Base-by-base conservation (phyloP, 805 yeast genomes). In the Myxozyma sirexii region DNA sequence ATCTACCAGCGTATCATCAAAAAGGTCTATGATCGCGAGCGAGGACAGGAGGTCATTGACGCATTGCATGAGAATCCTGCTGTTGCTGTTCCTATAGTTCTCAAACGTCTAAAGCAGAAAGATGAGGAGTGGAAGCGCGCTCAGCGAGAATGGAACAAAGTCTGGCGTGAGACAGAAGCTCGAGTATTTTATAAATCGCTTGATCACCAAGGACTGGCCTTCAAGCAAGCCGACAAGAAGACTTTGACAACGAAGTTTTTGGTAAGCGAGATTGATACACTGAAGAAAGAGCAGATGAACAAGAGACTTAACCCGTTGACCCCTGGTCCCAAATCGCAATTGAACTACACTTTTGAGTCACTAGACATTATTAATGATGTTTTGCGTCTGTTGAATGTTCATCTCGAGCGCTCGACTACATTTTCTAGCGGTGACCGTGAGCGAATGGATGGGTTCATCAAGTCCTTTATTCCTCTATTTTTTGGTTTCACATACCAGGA, bases 51-150 rank as follows among this genome's bases (percentile, higher is more conserved):
- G 76, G 97, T 94, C 21, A 90, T 94, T 69, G 96, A 91, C 69
- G 97, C 98, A 3, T 77, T 94, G 48, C 97, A 93, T 72, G 97
- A 92, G 68, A 88, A 88, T 69, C 99, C 99, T 1, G 91, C 94
- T 1, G 84, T 92, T 54, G 96, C 99, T 0, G 94, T 94, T 37
- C 98, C 99, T 1, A 85, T 94, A 59, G 96, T 94, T 13, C 79
- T 94, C 73, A 89, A 87, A 68, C 84, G 99, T 70, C 82, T 94
- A 72, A 94, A 94, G 75, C 98, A 94, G 75, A 94, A 94, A 75
- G 98, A 94, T 72, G 98, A 94, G 75, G 99, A 94, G 75, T 94
- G 99, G 99, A 88, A 90, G 74, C 84, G 97, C 63, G 92, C 97
- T 1, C 99, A 93, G 70, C 84, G 98, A 69, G 98, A 94, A 73